Percentiles rank a stretch among this genome's conserved stretches.
These are phyloP conservation scores for Diplodia sapinea DNA, from an alignment of 2,329 filamentous ascomycete genomes.

Conservation along the genomic window DNA sequence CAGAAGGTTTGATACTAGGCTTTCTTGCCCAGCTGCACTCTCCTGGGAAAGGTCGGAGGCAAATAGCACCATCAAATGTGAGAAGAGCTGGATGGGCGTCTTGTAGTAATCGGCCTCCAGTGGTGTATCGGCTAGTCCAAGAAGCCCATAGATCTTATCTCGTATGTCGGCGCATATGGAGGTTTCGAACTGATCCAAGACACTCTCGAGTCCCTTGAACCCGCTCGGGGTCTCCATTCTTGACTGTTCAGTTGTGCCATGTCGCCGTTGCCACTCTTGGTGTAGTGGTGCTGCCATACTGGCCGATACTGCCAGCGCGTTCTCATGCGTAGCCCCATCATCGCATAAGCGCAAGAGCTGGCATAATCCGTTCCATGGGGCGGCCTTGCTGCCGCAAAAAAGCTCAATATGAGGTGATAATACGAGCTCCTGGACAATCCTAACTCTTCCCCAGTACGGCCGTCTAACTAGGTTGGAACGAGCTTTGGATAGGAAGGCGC, in stretches of 20 bases:
- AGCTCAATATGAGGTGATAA: conserved; percentile 31
- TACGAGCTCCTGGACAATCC: not conserved
- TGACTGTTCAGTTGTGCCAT: not conserved
- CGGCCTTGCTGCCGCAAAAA: not conserved
- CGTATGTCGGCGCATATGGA: not conserved
- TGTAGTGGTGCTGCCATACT: not conserved
- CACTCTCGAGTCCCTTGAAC: not conserved
- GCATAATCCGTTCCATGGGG: not conserved
- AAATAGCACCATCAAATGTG: not conserved
- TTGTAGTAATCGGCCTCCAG: not conserved
- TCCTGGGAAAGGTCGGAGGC: not conserved
- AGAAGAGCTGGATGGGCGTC: not conserved
- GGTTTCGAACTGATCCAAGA: not conserved
- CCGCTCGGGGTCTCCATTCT: not conserved
- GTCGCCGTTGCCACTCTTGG: not conserved
- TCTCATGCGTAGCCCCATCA: not conserved
- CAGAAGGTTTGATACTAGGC: not conserved
- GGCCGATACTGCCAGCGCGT: not conserved
- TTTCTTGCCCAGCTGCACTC: not conserved
- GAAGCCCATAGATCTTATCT: not conserved
- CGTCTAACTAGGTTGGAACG: not conserved
- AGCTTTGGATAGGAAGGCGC: not conserved
- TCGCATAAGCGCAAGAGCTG: not conserved
- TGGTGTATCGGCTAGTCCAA: not conserved
- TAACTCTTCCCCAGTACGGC: not conserved